phyloP scores from a whole-genome alignment of 805 yeast genomes.

The Metschnikowia drakensbergensis region DNA sequence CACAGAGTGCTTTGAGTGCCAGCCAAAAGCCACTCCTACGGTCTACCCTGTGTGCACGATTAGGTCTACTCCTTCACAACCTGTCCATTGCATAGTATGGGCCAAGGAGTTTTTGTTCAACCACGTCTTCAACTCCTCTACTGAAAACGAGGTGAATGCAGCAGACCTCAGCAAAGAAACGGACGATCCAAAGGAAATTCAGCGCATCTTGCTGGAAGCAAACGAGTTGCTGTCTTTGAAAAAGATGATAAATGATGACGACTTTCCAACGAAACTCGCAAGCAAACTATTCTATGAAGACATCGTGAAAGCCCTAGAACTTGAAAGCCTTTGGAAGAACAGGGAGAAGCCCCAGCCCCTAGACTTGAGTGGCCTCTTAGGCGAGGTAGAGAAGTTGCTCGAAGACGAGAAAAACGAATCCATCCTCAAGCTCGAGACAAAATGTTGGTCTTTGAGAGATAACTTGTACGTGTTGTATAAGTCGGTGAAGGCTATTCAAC shows the following conservation, averaged over 20 bases:
- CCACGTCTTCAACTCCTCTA: slow-evolving; percentile 65
- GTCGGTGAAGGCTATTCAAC: slow-evolving; percentile 47
- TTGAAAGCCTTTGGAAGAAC: slow-evolving; percentile 76
- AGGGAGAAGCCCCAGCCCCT: slow-evolving; percentile 69
- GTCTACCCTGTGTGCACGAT: slow-evolving; percentile 95
- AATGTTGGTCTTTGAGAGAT: slow-evolving; percentile 59
- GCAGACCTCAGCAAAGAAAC: slow-evolving; percentile 44
- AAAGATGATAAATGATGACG: slow-evolving; percentile 13
- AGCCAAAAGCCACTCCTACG: slow-evolving; percentile 81
- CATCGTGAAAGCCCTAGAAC: slow-evolving; percentile 63
- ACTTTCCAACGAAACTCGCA: slow-evolving; percentile 42
- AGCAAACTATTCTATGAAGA: slow-evolving; percentile 67
- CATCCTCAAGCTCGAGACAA: slow-evolving; percentile 34
- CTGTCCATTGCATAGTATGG: slow-evolving; percentile 97
- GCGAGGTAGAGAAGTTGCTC: slow-evolving; percentile 14
- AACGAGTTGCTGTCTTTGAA: slow-evolving; percentile 53
- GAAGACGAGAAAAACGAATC: slow-evolving; percentile 19
- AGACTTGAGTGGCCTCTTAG: slow-evolving; percentile 21
- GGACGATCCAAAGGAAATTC: slow-evolving; percentile 61
- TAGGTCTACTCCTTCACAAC: slow-evolving; percentile 93
- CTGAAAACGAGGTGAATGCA: slow-evolving; percentile 20
- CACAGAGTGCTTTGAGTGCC: slow-evolving; percentile 93
- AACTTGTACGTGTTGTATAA: slow-evolving; percentile 56
- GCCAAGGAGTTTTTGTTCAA: slow-evolving; percentile 86
- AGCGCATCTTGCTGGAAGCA: slow-evolving; percentile 59